Percentiles rank a stretch among this genome's conserved stretches.
Conservation (phyloP, 176 grass and related monocot species). For the Pharus latifolius region DNA sequence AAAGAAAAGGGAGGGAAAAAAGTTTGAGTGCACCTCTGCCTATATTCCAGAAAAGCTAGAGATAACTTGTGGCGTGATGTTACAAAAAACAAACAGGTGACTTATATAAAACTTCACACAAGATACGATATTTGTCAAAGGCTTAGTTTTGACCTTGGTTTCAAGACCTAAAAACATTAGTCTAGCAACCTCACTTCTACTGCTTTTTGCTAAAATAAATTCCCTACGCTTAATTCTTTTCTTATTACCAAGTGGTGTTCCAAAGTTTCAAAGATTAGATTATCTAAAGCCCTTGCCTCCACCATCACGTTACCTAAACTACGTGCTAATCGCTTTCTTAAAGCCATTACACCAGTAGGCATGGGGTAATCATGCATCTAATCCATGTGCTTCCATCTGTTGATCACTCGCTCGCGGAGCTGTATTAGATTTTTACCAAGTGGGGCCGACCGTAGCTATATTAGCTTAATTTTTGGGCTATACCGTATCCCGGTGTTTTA, state of each 20-base stretch:
- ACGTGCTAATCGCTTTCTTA: constrained; percentile 48
- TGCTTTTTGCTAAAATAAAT: constrained; percentile 29
- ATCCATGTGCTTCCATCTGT: constrained; percentile 55
- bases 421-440: constrained; percentile 39
- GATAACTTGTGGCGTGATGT: constrained; percentile 48
- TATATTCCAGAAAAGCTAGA: constrained; percentile 38
- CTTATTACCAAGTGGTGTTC: constrained; percentile 34
- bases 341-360: constrained; percentile 32
- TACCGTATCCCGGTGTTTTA: constrained; percentile 35
- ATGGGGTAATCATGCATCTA: constrained; percentile 42
- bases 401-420: constrained; percentile 32
- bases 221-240: constrained; percentile 8
- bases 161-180: constrained; percentile 29
- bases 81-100: constrained; percentile 45
- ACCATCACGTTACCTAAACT: constrained; percentile 51
- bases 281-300: constrained; percentile 52
- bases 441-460: constrained; percentile 36
- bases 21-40: constrained; percentile 30
- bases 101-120: constrained; percentile 34
- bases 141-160: constrained; percentile 48
- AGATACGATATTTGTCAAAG: constrained; percentile 42
- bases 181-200: constrained; percentile 35
- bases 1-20: constrained; percentile 6
- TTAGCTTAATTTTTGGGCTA: constrained; percentile 33
- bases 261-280: constrained; percentile 53